These are phyloP conservation scores for Piloderma croceum DNA, from an alignment of 768 basidiomycete species.

Conservation along the genomic window DNA sequence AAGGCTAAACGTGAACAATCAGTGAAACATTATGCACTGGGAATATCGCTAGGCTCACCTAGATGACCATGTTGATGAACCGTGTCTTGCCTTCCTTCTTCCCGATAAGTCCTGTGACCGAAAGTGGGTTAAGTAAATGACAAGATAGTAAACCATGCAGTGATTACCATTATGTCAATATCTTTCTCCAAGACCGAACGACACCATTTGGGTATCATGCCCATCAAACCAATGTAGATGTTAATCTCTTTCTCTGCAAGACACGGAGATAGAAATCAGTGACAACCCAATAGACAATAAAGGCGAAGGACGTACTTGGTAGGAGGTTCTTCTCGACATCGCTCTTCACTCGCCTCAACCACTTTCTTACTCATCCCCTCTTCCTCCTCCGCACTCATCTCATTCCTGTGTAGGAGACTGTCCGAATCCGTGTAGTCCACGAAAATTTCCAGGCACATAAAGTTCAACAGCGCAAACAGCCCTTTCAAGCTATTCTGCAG, in stretches of 20 bases:
- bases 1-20: slow-evolving; percentile 37
- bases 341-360: slow-evolving; percentile 85
- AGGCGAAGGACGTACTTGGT: slow-evolving; percentile 54
- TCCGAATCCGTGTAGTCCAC: slow-evolving; percentile 89
- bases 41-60: slow-evolving; percentile 44
- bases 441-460: slow-evolving; percentile 96
- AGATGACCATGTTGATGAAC: slow-evolving; percentile 99
- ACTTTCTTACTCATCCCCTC: slow-evolving; percentile 87
- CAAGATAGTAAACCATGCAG: slow-evolving; percentile 12
- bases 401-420: slow-evolving; percentile 88
- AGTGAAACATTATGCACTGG: not conserved
- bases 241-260: slow-evolving; percentile 92
- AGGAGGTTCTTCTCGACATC: slow-evolving; percentile 96
- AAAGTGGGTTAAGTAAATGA: not conserved
- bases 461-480: slow-evolving; percentile 86
- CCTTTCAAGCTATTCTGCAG: slow-evolving; percentile 97
- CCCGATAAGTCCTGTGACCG: slow-evolving; percentile 65
- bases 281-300: not conserved
- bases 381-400: slow-evolving; percentile 37
- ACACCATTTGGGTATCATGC: slow-evolving; percentile 99
- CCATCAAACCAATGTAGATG: slow-evolving; percentile 92
- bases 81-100: slow-evolving; percentile 99
- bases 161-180: slow-evolving; percentile 95
- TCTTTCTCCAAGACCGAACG: slow-evolving; percentile 94
- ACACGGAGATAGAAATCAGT: slow-evolving; percentile 3